A percentile compares a stretch with the other conserved stretches of the same genome.
These are phyloP conservation scores for Penicillium sp. DNA, from an alignment of 2,329 filamentous ascomycete genomes.

Conservation along the genomic window DNA sequence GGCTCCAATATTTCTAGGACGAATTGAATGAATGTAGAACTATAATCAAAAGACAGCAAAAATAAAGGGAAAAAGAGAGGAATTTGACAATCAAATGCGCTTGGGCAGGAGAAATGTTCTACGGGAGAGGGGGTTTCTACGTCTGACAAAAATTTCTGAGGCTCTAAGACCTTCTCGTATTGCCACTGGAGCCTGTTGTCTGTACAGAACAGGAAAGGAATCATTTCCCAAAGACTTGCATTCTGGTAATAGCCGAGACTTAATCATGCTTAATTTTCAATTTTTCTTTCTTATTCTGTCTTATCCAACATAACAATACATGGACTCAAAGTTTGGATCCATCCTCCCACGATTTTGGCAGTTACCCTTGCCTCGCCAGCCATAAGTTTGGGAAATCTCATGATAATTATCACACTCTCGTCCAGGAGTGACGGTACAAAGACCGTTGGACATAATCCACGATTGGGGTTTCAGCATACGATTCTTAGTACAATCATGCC, in stretches of 20 bases:
- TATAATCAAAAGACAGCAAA: background rate
- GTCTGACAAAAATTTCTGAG: background rate
- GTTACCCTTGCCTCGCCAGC: background rate
- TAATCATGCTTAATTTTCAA: too few relatives aligned
- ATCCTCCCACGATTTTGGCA: background rate
- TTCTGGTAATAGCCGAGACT: background rate
- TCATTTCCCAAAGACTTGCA: background rate
- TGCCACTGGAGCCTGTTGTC: background rate
- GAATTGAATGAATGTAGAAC: background rate
- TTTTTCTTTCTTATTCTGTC: slow-evolving; percentile 12
- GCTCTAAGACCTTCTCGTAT: background rate
- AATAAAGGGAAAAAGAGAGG: background rate
- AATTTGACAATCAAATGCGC: background rate
- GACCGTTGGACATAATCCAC: slow-evolving; percentile 3
- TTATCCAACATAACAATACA: slow-evolving; percentile 8
- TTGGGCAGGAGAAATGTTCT: background rate
- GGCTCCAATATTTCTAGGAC: background rate
- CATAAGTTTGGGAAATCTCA: slow-evolving; percentile 4
- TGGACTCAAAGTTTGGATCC: slow-evolving; percentile 3
- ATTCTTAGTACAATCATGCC: background rate
- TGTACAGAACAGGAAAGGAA: background rate
- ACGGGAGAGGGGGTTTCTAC: too few relatives aligned
- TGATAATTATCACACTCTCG: background rate
- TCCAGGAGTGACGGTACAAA: slow-evolving; percentile 1
- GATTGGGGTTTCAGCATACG: background rate